phyloP scores from a whole-genome alignment of 441 rosid species.

The Capsella rubella region DNA sequence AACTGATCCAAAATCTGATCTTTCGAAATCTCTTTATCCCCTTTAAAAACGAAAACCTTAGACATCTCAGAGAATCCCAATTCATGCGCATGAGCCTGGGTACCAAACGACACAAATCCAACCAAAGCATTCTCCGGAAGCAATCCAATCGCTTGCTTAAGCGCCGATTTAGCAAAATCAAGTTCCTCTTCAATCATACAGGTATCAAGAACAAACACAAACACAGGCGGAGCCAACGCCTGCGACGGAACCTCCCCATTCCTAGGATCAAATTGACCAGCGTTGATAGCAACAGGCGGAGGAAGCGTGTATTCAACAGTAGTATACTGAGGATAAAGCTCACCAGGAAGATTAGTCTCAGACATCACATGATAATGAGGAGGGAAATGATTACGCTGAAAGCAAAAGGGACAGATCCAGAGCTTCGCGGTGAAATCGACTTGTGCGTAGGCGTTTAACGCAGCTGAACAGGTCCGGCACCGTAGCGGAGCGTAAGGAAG shows the following conservation, averaged over 20 bases:
- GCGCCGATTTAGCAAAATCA: conserved; percentile 69
- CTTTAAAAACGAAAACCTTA: conserved; percentile 85
- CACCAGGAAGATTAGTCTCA: conserved; percentile 84
- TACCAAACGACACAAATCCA: conserved; percentile 90
- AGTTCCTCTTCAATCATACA: conserved; percentile 96
- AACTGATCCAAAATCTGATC: conserved; percentile 91
- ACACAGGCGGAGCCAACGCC: conserved; percentile 32
- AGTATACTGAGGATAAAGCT: conserved; percentile 85
- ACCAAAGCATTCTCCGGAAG: conserved; percentile 94
- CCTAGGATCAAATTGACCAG: conserved; percentile 38
- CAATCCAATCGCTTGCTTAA: conserved; percentile 89
- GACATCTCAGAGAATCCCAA: conserved; percentile 92
- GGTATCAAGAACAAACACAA: conserved; percentile 84
- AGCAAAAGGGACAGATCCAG: conserved; percentile 99
- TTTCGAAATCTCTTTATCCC: conserved; percentile 74
- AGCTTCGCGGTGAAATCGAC: conserved; percentile 90
- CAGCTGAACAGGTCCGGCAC: conserved; percentile 79
- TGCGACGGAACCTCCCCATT: conserved; percentile 29
- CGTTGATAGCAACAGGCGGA: conserved; percentile 28
- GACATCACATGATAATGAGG: conserved; percentile 86
- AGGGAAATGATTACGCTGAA: conserved; percentile 84
- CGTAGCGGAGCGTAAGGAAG: conserved; percentile 88
- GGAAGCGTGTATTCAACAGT: conserved; percentile 78
- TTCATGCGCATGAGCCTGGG: conserved; percentile 94
- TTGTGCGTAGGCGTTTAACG: conserved; percentile 70